Percentiles rank a stretch among this genome's conserved stretches.
phyloP scores from a whole-genome alignment of 2,329 filamentous ascomycete genomes.

The Cyphellophora attinorum region DNA sequence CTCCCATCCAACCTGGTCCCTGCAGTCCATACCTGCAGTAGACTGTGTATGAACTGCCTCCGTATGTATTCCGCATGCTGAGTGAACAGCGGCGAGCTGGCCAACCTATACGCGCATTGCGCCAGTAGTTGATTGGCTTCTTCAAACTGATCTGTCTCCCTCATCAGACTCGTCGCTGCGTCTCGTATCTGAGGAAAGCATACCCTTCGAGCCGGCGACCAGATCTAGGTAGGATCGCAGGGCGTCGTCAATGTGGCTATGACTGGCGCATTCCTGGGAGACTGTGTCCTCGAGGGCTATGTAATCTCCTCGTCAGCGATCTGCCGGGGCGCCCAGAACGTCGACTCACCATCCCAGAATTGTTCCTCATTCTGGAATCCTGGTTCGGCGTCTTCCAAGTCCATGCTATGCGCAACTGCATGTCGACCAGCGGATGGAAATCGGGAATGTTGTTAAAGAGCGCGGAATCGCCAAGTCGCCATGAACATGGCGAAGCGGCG shows the following conservation, averaged over 20 bases:
- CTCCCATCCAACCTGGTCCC: neutral
- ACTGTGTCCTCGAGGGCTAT: constrained; percentile 60
- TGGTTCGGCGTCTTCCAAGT: constrained; percentile 56
- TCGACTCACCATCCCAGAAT: constrained; percentile 71
- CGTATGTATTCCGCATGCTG: constrained; percentile 77
- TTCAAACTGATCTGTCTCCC: constrained; percentile 33
- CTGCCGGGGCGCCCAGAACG: neutral
- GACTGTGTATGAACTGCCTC: constrained; percentile 81
- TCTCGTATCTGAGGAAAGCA: constrained; percentile 3
- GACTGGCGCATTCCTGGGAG: constrained; percentile 46
- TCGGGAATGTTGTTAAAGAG: neutral
- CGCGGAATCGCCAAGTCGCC: too few species aligned
- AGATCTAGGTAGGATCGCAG: constrained; percentile 76
- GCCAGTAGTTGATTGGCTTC: constrained; percentile 39
- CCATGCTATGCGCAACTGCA: constrained; percentile 41
- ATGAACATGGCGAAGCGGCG: too few species aligned
- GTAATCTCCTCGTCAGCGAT: neutral
- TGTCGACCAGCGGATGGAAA: constrained; percentile 24
- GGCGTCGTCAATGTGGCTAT: constrained; percentile 70
- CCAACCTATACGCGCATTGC: constrained; percentile 67
- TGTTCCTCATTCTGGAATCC: constrained; percentile 70
- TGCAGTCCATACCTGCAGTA: constrained; percentile 51
- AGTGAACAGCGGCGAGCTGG: constrained; percentile 65
- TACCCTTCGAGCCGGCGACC: constrained; percentile 61
- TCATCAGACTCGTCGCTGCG: constrained; percentile 6